Base-by-base conservation (phyloP, 2,329 filamentous ascomycete genomes). In the Parafenestella ontariensis region DNA sequence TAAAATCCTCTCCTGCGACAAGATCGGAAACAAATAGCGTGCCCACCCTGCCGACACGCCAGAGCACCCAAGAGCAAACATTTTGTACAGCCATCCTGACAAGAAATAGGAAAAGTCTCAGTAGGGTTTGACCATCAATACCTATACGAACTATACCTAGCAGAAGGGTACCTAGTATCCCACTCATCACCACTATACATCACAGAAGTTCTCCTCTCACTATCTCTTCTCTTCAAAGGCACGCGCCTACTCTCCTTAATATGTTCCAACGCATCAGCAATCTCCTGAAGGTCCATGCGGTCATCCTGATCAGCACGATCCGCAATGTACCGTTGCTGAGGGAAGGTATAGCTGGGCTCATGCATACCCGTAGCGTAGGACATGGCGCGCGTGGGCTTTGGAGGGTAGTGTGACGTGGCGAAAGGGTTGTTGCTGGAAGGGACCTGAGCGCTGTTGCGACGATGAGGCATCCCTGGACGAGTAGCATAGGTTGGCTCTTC, bases 401-500 rank as follows among this genome's bases (percentile, higher is more conserved):
- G 46, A n/a, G 58, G 55, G 39, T 49, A 53, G 39, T 53, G 43
- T 0, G 33, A 8, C 3, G 45, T 46, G 28, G 55, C 52, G 18
- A 60, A 62, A 1, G 56, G 49, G 23, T 62, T 61, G 23, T 62
- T 61, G 1, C 29, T 33, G 1, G 51, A 29, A 13, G 53, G 51
- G 2, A 41, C 17, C 11, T 59, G 56, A 4, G 48, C 28, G 23
- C 52, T 66, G 9, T 54, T 57, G 54, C 58, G 58, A n/a, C 61
- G 63, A 41, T 53, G 43, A 3, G 45, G 40, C 1, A 51, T 37
- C 13, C 24, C 20, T 2, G 55, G 63, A 1, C 54, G 58, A 7
- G 37, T 10, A 5, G 34, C 8, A 36, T 53, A 46, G 5, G n/a
- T 11, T 9, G 41, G 51, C 1, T 63, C 50, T 1, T 60, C 44